phyloP scores from a whole-genome alignment of 257 asterid species.

The Ophiorrhiza pumila region DNA sequence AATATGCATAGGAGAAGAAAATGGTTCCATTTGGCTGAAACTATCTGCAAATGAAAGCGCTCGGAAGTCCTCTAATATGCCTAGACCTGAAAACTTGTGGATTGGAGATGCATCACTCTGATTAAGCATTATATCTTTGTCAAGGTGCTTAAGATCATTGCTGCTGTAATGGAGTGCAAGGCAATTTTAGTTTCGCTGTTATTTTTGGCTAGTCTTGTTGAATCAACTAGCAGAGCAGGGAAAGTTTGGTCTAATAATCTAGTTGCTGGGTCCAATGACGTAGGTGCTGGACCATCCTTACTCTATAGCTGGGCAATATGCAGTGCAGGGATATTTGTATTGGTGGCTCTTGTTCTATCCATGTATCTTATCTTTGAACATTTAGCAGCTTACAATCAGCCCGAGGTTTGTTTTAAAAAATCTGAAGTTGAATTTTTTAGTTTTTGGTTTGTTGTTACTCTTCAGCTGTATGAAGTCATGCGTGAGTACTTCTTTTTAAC shows the following conservation, averaged over 20 bases:
- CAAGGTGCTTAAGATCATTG: not conserved
- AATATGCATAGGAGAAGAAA: not conserved
- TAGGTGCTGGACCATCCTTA: constrained; percentile 41
- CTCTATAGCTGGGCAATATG: constrained; percentile 65
- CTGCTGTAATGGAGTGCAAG: constrained; percentile 65
- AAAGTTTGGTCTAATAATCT: constrained; percentile 36
- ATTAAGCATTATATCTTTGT: not conserved
- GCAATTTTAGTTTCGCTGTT: constrained; percentile 38
- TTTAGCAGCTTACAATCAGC: constrained; percentile 85
- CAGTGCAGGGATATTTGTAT: constrained; percentile 80
- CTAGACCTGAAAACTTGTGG: not conserved
- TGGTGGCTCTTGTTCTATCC: constrained; percentile 74
- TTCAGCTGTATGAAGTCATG: constrained; percentile 1
- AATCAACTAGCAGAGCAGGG: constrained; percentile 53
- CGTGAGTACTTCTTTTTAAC: constrained; percentile 3
- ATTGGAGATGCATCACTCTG: not conserved
- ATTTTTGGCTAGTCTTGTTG: constrained; percentile 42
- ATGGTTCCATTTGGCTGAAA: constrained; percentile 4
- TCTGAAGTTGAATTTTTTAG: not conserved
- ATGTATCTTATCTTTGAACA: constrained; percentile 86
- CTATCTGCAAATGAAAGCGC: not conserved
- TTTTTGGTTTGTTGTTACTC: not conserved
- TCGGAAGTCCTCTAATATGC: not conserved
- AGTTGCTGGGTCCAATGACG: constrained; percentile 30
- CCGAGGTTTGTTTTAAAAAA: constrained; percentile 58